Evolutionary conservation across 345 rosid species (phyloP).

Genomic region (Lumnitzera littorea): DNA sequence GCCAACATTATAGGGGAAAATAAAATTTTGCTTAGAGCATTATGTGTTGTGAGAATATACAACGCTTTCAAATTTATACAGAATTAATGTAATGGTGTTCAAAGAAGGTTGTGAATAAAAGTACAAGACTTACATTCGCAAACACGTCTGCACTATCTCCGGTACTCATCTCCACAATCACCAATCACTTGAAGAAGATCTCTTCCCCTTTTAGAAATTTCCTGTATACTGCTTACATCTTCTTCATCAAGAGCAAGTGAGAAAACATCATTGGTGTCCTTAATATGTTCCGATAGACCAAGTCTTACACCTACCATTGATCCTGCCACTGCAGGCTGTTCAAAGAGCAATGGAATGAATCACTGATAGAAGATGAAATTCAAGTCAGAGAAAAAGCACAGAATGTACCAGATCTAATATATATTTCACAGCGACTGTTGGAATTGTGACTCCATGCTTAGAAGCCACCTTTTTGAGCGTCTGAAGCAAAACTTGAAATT

Average conservation of each 20-base stretch:
- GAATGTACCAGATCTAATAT: conserved; percentile 65
- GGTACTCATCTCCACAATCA: conserved; percentile 91
- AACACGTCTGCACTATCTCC: conserved; percentile 30
- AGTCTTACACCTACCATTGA: conserved; percentile 94
- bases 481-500: conserved; percentile 66
- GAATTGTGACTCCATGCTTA: conserved; percentile 82
- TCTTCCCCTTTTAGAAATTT: conserved; percentile 51
- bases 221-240: conserved; percentile 58
- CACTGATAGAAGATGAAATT: neutral
- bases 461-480: conserved; percentile 57
- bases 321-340: conserved; percentile 83
- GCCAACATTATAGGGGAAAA: no score
- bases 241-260: conserved; percentile 72
- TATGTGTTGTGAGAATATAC: no score
- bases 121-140: no score
- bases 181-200: conserved; percentile 80
- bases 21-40: no score
- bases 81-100: no score
- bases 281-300: conserved; percentile 70
- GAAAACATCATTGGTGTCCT: conserved; percentile 65
- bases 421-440: conserved; percentile 83
- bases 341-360: neutral
- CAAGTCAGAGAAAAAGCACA: neutral
- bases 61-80: no score
- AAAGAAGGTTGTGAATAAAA: no score